Conservation (phyloP, 2,329 filamentous ascomycete species). For the Penicillium sclerotigenum region DNA sequence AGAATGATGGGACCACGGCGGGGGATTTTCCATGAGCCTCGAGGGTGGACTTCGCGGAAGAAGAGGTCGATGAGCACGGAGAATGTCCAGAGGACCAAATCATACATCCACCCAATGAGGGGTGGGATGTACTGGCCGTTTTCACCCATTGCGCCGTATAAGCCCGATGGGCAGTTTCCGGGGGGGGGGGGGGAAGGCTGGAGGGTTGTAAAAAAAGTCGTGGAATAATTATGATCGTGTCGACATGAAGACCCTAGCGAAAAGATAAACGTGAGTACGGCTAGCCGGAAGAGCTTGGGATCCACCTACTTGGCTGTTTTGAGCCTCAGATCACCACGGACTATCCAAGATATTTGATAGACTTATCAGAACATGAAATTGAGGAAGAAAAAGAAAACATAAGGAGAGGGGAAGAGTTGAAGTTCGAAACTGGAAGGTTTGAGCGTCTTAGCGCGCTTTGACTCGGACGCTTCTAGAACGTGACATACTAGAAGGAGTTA, state of each 20-base stretch:
- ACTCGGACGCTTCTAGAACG: constrained; percentile 23
- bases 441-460: constrained; percentile 11
- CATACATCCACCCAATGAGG: constrained; percentile 51
- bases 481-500: background rate
- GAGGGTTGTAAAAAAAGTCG: background rate
- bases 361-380: background rate
- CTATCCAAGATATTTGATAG: background rate
- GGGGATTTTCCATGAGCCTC: constrained; percentile 92
- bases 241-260: constrained; percentile 6
- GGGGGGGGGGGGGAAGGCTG: background rate
- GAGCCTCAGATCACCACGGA: background rate
- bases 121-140: constrained; percentile 41
- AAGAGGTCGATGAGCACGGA: constrained; percentile 85
- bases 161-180: background rate
- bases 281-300: constrained; percentile 1
- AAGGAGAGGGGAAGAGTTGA: constrained; percentile 7
- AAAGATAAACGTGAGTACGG: constrained; percentile 1
- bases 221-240: constrained; percentile 2
- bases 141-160: constrained; percentile 31
- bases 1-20: constrained; percentile 86
- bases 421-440: constrained; percentile 17
- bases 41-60: constrained; percentile 94
- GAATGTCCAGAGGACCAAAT: constrained; percentile 50
- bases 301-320: constrained; percentile 1
- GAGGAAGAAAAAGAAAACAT: background rate